phyloP scores from a whole-genome alignment of 192 early-diverging fungal genomes.

The Hyaloraphidium curvatum region DNA sequence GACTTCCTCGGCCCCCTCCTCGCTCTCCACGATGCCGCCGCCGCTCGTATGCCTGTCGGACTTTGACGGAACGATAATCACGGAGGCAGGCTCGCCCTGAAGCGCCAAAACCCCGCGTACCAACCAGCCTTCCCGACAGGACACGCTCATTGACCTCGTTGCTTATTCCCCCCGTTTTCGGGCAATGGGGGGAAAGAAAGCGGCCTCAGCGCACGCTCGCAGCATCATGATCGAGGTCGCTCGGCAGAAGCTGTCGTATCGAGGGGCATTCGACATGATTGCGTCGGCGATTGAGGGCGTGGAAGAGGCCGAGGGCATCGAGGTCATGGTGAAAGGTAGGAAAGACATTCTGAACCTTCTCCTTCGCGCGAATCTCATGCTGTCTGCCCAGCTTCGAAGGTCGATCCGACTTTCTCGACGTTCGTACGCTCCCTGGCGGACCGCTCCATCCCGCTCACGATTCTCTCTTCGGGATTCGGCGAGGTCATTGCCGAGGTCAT shows the following conservation, averaged over 20 bases:
- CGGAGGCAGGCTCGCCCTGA: no score
- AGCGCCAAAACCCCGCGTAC: no score
- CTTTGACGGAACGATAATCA: slow-evolving; percentile 1
- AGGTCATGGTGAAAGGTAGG: neutral
- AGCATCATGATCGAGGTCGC: neutral
- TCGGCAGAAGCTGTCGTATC: neutral
- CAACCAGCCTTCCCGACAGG: no score
- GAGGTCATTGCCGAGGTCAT: neutral
- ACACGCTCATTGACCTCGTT: neutral
- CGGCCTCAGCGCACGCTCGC: neutral
- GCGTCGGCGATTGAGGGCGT: neutral
- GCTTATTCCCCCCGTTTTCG: neutral
- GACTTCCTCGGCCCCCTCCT: no score
- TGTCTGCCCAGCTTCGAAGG: neutral
- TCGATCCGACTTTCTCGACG: neutral
- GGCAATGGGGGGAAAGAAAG: no score
- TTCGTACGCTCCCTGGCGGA: neutral
- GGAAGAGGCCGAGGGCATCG: neutral
- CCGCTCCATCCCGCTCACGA: neutral
- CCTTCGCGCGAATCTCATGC: neutral
- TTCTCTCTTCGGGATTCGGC: neutral
- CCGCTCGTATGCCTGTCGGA: neutral
- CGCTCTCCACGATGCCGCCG: no score
- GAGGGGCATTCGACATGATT: neutral
- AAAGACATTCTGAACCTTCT: neutral